Evolutionary conservation across 1,284 basidiomycete species (phyloP).

Genomic region (Moniliella sp.): DNA sequence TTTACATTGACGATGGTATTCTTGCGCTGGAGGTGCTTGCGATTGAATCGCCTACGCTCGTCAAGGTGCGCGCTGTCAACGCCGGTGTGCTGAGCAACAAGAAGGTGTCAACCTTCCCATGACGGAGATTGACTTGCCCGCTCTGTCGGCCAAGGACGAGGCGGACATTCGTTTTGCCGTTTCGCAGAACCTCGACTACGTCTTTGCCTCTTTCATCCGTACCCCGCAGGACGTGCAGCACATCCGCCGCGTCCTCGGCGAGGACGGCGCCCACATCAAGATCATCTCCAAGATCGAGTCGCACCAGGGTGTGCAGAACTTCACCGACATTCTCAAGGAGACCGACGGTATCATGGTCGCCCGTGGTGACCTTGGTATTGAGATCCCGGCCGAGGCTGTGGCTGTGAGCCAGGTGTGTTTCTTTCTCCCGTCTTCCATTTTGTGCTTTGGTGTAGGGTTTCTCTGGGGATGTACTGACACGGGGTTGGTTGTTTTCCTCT

Average conservation of each 20-base stretch:
- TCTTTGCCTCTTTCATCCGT: conserved; percentile 33
- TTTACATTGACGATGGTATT: conserved; percentile 94
- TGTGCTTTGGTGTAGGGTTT: too few relatives aligned
- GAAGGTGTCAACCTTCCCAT: conserved; percentile 98
- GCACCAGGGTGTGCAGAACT: conserved; percentile 33
- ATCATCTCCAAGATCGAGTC: conserved; percentile 34
- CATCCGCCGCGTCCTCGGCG: conserved; percentile 30
- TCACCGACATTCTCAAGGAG: conserved; percentile 33
- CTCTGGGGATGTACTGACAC: too few relatives aligned
- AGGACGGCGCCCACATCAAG: conserved; percentile 31
- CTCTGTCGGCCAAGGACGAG: conserved; percentile 79
- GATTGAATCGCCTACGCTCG: conserved; percentile 38
- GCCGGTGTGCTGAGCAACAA: conserved; percentile 78
- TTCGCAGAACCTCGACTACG: conserved; percentile 91
- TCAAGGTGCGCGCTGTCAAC: conserved; percentile 66
- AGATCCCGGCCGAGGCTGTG: conserved; percentile 42
- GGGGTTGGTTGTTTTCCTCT: too few relatives aligned
- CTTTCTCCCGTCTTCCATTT: too few relatives aligned
- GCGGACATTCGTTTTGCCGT: conserved; percentile 82
- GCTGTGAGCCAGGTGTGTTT: too few relatives aligned
- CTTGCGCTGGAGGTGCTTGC: conserved; percentile 75
- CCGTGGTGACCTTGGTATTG: conserved; percentile 33
- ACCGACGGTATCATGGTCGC: conserved; percentile 35
- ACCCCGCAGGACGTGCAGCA: conserved; percentile 21
- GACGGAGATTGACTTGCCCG: conserved; percentile 88